These are phyloP conservation scores for Phaeoacremonium minimum DNA, from an alignment of 2,329 filamentous ascomycete species.

Conservation along the genomic window DNA sequence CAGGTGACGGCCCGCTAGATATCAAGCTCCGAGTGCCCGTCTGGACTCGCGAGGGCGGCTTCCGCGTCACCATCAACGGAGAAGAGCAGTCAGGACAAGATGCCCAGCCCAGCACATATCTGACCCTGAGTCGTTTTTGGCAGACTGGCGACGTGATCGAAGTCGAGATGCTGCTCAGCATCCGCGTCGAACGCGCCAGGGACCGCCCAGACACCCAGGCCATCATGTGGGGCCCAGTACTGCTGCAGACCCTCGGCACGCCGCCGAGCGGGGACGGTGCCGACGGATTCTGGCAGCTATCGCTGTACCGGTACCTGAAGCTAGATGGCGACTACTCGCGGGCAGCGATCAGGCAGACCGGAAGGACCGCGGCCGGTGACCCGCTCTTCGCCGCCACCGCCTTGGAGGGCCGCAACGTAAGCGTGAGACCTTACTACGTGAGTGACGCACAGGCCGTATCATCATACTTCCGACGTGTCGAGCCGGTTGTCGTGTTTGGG, in stretches of 20 bases:
- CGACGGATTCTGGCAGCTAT: conserved; percentile 18
- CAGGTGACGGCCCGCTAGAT: conserved; percentile 19
- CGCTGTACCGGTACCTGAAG: conserved; percentile 22
- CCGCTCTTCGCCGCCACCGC: conserved; percentile 16
- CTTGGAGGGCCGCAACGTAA: conserved; percentile 8
- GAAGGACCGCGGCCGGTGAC: conserved; percentile 15
- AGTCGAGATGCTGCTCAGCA: conserved; percentile 22
- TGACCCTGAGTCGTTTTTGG: conserved; percentile 22
- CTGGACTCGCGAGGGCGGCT: conserved; percentile 20
- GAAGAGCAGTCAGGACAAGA: conserved; percentile 8
- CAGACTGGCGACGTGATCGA: conserved; percentile 20
- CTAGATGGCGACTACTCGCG: conserved; percentile 22
- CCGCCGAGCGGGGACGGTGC: conserved; percentile 13
- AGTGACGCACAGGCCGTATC: conserved; percentile 20
- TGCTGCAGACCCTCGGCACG: conserved; percentile 21
- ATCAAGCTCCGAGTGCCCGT: conserved; percentile 23
- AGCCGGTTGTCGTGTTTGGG: conserved; percentile 22
- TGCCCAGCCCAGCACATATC: conserved; percentile 18
- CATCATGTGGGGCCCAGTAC: conserved; percentile 23
- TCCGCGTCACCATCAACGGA: conserved; percentile 21
- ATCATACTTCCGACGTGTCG: conserved; percentile 23
- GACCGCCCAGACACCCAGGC: conserved; percentile 25
- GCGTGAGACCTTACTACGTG: conserved; percentile 23
- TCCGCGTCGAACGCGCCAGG: conserved; percentile 21
- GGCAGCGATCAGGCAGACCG: conserved; percentile 15